Conservation (phyloP, 2,329 filamentous ascomycete genomes). For the Catunica adiposa region DNA sequence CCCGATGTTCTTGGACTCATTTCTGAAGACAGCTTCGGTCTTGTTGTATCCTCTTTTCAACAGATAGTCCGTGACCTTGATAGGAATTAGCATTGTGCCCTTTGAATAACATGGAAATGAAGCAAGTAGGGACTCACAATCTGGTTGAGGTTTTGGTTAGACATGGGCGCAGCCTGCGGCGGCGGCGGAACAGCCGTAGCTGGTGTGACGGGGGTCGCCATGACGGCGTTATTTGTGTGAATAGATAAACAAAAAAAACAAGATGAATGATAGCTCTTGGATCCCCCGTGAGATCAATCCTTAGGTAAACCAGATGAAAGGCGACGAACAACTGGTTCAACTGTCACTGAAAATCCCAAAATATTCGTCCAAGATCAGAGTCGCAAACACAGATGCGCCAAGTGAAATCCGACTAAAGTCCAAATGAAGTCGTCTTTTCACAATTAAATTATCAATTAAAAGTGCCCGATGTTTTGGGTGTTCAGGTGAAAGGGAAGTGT, state of each 20-base stretch:
- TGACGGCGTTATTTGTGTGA: not conserved
- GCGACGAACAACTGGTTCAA: no score
- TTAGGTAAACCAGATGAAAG: no score
- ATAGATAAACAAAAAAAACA: not conserved
- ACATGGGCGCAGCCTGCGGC: constrained; percentile 32
- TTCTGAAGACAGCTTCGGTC: constrained; percentile 81
- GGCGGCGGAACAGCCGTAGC: constrained; percentile 18
- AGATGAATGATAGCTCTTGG: no score
- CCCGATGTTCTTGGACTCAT: constrained; percentile 73
- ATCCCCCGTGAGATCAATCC: no score
- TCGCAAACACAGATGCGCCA: no score
- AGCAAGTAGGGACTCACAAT: constrained; percentile 50
- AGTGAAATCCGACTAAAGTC: no score
- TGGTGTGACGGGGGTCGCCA: not conserved
- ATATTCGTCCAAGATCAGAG: no score
- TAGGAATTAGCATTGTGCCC: not conserved
- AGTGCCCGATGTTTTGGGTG: not conserved
- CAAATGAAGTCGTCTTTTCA: no score
- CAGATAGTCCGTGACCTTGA: constrained; percentile 74
- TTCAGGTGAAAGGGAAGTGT: not conserved
- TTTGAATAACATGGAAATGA: not conserved
- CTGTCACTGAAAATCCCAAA: no score
- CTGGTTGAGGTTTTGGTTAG: constrained; percentile 83
- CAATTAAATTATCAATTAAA: no score
- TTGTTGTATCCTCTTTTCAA: constrained; percentile 87